Conservation (phyloP, 176 grass and related monocot species). For the Musa acuminata region DNA sequence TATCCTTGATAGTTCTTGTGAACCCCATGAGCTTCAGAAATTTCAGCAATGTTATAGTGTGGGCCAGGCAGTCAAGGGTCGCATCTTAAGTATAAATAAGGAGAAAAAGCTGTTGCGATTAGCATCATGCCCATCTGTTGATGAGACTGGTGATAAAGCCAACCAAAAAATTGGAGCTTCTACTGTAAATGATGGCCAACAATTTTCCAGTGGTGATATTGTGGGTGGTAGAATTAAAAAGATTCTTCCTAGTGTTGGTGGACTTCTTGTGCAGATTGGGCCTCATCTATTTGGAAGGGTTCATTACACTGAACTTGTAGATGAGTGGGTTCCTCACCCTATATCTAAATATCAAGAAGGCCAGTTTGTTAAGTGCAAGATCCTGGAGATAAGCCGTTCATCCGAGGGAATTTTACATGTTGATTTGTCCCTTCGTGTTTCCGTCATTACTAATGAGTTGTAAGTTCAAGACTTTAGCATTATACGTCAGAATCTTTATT, state of each 20-base stretch:
- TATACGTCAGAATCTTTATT: too few species aligned
- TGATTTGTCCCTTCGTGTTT: slow-evolving; percentile 74
- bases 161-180: slow-evolving; percentile 23
- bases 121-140: slow-evolving; percentile 15
- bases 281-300: slow-evolving; percentile 88
- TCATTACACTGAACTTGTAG: slow-evolving; percentile 89
- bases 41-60: slow-evolving; percentile 64
- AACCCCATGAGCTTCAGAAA: slow-evolving; percentile 53
- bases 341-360: slow-evolving; percentile 62
- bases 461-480: slow-evolving; percentile 40
- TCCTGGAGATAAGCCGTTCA: slow-evolving; percentile 49
- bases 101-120: slow-evolving; percentile 71
- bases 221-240: slow-evolving; percentile 78
- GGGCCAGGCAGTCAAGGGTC: slow-evolving; percentile 57
- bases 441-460: slow-evolving; percentile 31
- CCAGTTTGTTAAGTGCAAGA: slow-evolving; percentile 91
- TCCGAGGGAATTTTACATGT: slow-evolving; percentile 65
- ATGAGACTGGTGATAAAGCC: slow-evolving; percentile 1
- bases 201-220: slow-evolving; percentile 63
- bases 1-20: slow-evolving; percentile 83
- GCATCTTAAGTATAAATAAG: slow-evolving; percentile 47
- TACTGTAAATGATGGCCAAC: slow-evolving; percentile 25
- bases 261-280: slow-evolving; percentile 76
- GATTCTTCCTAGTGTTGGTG: slow-evolving; percentile 80
- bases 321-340: slow-evolving; percentile 64